Evolutionary conservation across 148 eudicot genomes (phyloP).

Genomic region (Chenopodium suecicum): DNA sequence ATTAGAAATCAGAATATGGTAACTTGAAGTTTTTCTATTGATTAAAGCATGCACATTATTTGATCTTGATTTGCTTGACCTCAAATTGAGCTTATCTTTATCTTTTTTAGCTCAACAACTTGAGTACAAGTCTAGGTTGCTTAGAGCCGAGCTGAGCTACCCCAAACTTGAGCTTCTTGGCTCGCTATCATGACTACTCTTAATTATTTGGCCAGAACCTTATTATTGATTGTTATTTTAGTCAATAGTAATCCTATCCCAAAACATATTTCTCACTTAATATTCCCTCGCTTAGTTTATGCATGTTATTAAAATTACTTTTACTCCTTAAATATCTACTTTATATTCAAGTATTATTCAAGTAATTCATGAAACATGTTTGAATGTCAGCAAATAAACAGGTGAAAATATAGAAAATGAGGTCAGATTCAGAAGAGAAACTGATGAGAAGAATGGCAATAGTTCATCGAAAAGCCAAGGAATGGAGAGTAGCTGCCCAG

Average conservation of each 20-base stretch:
- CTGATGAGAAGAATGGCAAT: constrained; percentile 78
- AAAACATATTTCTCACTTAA: too few species aligned
- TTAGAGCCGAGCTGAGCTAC: too few species aligned
- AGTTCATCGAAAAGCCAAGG: constrained; percentile 78
- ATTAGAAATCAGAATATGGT: neutral
- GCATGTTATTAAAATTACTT: neutral
- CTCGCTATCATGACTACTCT: too few species aligned
- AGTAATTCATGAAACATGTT: neutral
- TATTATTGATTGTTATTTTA: neutral
- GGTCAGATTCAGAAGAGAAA: constrained; percentile 78
- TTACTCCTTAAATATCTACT: too few species aligned
- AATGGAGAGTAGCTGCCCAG: constrained; percentile 70
- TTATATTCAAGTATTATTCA: neutral
- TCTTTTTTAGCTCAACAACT: neutral
- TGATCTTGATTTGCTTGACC: neutral
- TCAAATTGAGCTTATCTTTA: neutral
- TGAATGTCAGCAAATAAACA: constrained; percentile 20
- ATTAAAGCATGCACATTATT: neutral
- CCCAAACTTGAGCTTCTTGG: too few species aligned
- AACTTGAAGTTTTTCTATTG: too few species aligned
- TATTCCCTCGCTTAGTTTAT: neutral
- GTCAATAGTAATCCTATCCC: too few species aligned
- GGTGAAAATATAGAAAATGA: constrained; percentile 90
- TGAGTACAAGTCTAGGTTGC: too few species aligned
- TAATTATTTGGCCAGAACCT: neutral